phyloP scores from a whole-genome alignment of 305 asterid genomes.

The Solanum hybrid region DNA sequence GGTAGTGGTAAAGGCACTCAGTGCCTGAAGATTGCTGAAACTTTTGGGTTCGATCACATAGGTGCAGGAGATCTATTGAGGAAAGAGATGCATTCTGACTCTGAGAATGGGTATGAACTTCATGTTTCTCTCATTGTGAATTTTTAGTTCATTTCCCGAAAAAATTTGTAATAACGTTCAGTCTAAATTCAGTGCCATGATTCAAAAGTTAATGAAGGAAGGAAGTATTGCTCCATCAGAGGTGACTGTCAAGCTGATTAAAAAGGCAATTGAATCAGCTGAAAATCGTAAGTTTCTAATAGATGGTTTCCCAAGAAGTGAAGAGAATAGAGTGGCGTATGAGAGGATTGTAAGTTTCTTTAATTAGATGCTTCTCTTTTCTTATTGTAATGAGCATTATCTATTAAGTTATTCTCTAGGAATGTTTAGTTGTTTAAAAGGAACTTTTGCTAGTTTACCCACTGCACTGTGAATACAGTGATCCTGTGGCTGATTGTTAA shows the following conservation, averaged over 20 bases:
- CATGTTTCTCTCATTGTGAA: no score
- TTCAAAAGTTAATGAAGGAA: slow-evolving; percentile 65
- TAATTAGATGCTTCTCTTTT: neutral
- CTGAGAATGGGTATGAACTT: no score
- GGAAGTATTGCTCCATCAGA: slow-evolving; percentile 91
- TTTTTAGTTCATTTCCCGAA: no score
- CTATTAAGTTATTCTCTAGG: slow-evolving; percentile 2
- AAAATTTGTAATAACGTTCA: neutral
- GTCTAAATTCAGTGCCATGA: slow-evolving; percentile 60
- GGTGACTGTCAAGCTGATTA: slow-evolving; percentile 71
- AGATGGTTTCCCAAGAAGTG: slow-evolving; percentile 96
- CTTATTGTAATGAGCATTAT: slow-evolving; percentile 1
- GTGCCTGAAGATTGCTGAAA: no score
- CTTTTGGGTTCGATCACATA: no score
- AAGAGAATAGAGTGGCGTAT: slow-evolving; percentile 78
- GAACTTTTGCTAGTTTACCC: neutral
- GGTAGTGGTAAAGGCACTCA: no score
- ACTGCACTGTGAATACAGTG: neutral
- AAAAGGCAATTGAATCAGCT: slow-evolving; percentile 59
- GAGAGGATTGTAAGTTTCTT: slow-evolving; percentile 67
- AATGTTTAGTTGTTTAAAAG: neutral
- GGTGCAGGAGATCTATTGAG: no score
- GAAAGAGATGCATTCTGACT: no score
- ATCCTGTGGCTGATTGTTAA: neutral
- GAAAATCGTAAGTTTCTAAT: slow-evolving; percentile 57